Evolutionary conservation across 2,329 filamentous ascomycete species (phyloP), one percentile per base, ranked within the genome.

Genomic region (Ambrosiella beaveri): DNA sequence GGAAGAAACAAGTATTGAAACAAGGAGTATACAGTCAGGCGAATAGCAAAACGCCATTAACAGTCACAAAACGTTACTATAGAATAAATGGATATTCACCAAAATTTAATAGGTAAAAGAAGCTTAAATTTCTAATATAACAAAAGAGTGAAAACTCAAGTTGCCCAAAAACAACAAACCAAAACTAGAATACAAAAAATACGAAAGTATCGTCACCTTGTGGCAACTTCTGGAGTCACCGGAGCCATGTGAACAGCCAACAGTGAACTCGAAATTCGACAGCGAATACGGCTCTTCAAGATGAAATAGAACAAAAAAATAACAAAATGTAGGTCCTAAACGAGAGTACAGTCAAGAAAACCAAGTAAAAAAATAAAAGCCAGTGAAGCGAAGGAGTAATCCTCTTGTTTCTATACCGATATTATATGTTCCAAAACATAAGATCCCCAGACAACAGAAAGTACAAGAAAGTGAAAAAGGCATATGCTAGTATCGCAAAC

Each of bases 331-430:
- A 27, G 27, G 5, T 27, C 27, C 27, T 27, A 27, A 5, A 27
- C 27, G 12, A 39, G 45, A 15, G 44, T 47, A 17, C n/a, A 47
- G 44, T 12, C 44, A 5, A 15, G 15, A 15, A n/a, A 40, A 56
- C 19, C 13, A 12, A 54, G 7, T 13, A 54, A 54, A 36, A 36
- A 51, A 47, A 36, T 35, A 19, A 51, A 35, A 36, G 47, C 47
- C 27, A 51, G n/a, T 37, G 47, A 41, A 41, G 39, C 11, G 11
- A 51, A 51, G 47, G 17, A 51, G 17, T 35, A 51, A 37, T 51
- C 47, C 47, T 55, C 53, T 44, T 55, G 8, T 27, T 40, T 55
- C 37, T 55, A 55, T 55, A 55, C 53, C 53, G 13, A 39, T 27
- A 27, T 27, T 27, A 5, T 52, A 11, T 51, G 47, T 51, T 55